Evolutionary conservation across 1,139 yeast species (phyloP), one percentile per base, ranked within the genome.

Genomic region (Wickerhamiella pararugosa): DNA sequence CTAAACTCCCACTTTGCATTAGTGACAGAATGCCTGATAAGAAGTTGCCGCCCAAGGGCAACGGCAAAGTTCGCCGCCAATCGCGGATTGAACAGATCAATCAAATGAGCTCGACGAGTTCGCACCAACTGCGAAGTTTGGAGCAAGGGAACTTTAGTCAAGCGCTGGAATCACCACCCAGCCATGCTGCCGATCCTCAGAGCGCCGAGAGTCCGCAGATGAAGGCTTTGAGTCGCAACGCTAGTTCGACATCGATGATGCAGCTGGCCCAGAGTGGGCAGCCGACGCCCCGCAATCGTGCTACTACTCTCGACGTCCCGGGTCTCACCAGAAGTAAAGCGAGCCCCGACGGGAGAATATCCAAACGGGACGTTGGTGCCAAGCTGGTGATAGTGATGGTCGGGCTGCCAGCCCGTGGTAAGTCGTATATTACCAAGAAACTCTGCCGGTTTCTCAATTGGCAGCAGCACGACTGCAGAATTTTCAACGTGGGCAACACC

Each of bases 401-500:
- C 9, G 96, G 96, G 0, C 64, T 84, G 34, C 95, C 95, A 0
- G 95, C 95, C 0, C 69, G 95, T 42, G 96, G 96, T 5, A 87
- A 87, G 60, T 79, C 92, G 5, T 87, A 86, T 58, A 82, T 87
- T 50, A 84, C 96, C 39, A 87, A 86, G 60, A 87, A 87, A 55
- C 69, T 87, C 39, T 79, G 93, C 8, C 64, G 96, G 45, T 87
- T 82, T 57, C 65, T 87, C 54, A 87, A 87, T 61, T 87, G 95
- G 93, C 73, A 82, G 43, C 94, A 86, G 62, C 93, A 84, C 56
- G 86, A 80, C 52, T 79, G 94, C 49, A 69, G 81, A 47, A 92
- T 87, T 7, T 87, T 87, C 65, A 87, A 87, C 57, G 97, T 87
- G 30, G 97, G 97, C 3, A 82, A 87, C 54, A 87, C 97, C 1